Evolutionary conservation across 257 asterid species (phyloP).

Genomic region (Plantago elongata): DNA sequence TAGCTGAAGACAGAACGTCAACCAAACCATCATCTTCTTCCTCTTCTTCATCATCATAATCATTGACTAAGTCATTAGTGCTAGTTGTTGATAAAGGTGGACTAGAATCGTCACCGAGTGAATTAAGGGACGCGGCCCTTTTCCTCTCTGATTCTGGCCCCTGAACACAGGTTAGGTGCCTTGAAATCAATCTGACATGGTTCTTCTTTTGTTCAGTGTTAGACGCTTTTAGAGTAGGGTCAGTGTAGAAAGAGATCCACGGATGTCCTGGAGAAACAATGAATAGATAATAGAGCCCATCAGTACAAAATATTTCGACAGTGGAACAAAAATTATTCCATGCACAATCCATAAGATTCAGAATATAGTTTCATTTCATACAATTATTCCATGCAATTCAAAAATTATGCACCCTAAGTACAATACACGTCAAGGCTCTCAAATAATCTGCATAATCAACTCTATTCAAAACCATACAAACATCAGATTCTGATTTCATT

Average conservation of each 20-base stretch:
- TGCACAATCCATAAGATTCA: too few relatives aligned
- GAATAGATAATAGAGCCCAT: not conserved
- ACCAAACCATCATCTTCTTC: slow-evolving; percentile 36
- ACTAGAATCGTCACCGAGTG: slow-evolving; percentile 37
- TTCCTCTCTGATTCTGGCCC: slow-evolving; percentile 58
- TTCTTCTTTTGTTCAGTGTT: slow-evolving; percentile 31
- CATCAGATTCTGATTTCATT: too few relatives aligned
- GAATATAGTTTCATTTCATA: too few relatives aligned
- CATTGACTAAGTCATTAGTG: slow-evolving; percentile 23
- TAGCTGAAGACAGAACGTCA: slow-evolving; percentile 46
- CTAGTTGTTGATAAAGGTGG: slow-evolving; percentile 23
- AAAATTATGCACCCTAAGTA: too few relatives aligned
- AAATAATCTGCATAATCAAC: too few relatives aligned
- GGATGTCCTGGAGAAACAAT: slow-evolving; percentile 51
- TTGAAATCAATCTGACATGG: slow-evolving; percentile 32
- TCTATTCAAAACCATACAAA: too few relatives aligned
- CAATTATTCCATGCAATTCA: too few relatives aligned
- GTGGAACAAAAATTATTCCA: too few relatives aligned
- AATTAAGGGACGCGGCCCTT: slow-evolving; percentile 20
- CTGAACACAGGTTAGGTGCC: slow-evolving; percentile 31
- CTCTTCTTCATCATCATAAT: slow-evolving; percentile 24
- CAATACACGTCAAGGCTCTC: too few relatives aligned
- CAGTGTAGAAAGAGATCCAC: slow-evolving; percentile 49
- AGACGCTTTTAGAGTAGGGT: slow-evolving; percentile 23
- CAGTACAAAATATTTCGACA: not conserved